Base-by-base conservation (phyloP, 2,329 filamentous ascomycete species). In the Cladosporium austrohemisphaericum region DNA sequence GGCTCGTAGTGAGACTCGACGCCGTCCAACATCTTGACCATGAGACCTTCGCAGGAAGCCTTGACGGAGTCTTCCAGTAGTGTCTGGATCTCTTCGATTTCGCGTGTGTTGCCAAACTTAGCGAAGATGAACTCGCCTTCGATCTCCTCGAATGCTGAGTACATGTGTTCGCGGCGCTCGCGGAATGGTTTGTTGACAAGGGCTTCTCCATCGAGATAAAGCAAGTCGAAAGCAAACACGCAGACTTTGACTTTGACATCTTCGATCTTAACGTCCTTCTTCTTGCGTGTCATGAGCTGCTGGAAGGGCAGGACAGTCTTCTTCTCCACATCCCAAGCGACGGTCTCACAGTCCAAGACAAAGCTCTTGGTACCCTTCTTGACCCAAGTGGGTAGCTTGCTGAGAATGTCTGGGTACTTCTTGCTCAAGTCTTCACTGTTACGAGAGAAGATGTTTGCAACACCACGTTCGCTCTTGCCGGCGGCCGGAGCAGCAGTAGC, bases 11-110 rank as follows among this genome's bases (percentile, higher is more conserved):
- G 88, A 59, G 88, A 95, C 69, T 96, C 92, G 5, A 80, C 75
- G 1, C 92, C 93, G 66, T 97, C 92, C 52, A 98, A 73, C 93
- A 98, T 98, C 75, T 98, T 98, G 11, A 98, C 93, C 93, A 98
- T 98, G 46, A 98, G 76, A 9, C 93, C 93, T 73, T 98, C 93
- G 64, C 93, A 98, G 0, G 89, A 94, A 2, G 91, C 88, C 68
- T 95, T 95, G 56, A 98, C 86, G 61, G 88, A 93, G 52, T 97
- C 92, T 62, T 98, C 93, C 2, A 98, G 77, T 61, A 98, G 86
- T 1, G 77, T 78, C 64, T 97, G 92, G 48, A 98, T 98, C 62
- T 95, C 88, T 46, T 97, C 92, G 3, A 98, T 77, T 58, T 96
- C 88, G 60, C 85, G 87, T 9, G 88, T 88, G 63, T 98, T 78